Conservation (phyloP, 2,329 filamentous ascomycete genomes). For the Alternaria incomplexa region DNA sequence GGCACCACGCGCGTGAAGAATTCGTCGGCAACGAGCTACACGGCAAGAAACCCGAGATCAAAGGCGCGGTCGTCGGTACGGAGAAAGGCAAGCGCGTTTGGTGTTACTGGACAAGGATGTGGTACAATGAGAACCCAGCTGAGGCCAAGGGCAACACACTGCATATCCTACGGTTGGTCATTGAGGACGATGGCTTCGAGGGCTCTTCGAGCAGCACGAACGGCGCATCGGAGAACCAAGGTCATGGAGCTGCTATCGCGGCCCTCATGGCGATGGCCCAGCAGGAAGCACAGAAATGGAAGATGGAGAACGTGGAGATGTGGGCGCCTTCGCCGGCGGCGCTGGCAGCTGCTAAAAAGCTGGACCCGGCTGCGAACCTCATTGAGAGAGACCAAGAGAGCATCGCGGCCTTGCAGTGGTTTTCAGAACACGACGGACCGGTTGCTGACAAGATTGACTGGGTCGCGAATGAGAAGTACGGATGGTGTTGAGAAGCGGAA, state of each 20-base stretch:
- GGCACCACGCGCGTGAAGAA: constrained; percentile 83
- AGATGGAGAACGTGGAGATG: constrained; percentile 72
- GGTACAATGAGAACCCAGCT: constrained; percentile 61
- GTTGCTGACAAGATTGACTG: constrained; percentile 66
- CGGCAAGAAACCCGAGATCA: constrained; percentile 62
- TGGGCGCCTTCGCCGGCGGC: constrained; percentile 77
- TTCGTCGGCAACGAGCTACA: constrained; percentile 73
- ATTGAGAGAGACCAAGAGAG: constrained; percentile 67
- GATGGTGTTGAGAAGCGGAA: constrained; percentile 67
- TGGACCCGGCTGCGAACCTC: constrained; percentile 59
- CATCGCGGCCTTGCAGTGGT: constrained; percentile 76
- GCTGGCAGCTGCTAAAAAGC: constrained; percentile 49
- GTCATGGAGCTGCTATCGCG: constrained; percentile 56
- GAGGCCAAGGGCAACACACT: constrained; percentile 68
- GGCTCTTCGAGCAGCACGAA: constrained; percentile 29
- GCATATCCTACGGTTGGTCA: constrained; percentile 71
- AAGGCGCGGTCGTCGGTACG: constrained; percentile 71
- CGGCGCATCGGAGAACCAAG: constrained; percentile 14
- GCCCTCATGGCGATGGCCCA: constrained; percentile 72
- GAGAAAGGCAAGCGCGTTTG: constrained; percentile 66
- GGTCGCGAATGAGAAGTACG: constrained; percentile 79
- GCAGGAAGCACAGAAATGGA: constrained; percentile 73
- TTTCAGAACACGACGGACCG: constrained; percentile 54
- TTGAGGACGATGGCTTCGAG: constrained; percentile 61
- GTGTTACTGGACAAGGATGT: constrained; percentile 75